Percentiles rank a stretch among this genome's conserved stretches.
Conservation (phyloP, 139 green algal genomes). For the Desmodesmus armatus region DNA sequence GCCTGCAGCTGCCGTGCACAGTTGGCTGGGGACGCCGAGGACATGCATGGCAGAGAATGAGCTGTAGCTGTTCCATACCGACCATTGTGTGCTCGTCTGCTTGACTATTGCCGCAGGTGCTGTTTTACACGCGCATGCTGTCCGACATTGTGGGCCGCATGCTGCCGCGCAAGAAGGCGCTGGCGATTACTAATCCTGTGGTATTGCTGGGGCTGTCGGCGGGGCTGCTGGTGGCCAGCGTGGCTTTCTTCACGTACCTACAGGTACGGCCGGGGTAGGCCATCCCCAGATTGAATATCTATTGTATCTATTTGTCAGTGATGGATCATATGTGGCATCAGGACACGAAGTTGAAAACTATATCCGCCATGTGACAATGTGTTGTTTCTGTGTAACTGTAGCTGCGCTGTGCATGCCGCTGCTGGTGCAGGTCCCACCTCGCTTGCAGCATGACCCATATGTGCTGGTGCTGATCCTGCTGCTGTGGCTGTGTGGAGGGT, state of each 20-base stretch:
- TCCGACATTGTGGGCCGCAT: conserved; percentile 77
- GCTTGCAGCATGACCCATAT: conserved; percentile 62
- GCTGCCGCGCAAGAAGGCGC: conserved; percentile 60
- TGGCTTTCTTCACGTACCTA: conserved; percentile 79
- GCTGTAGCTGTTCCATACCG: too few species aligned
- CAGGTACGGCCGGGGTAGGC: conserved; percentile 42
- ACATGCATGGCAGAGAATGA: conserved; percentile 63
- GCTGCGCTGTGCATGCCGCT: background rate
- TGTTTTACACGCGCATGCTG: conserved; percentile 84
- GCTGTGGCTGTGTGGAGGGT: conserved; percentile 59
- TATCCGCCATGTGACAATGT: background rate
- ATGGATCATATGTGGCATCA: background rate
- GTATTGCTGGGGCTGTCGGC: conserved; percentile 55
- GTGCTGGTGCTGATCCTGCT: conserved; percentile 51
- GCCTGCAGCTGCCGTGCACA: conserved; percentile 51
- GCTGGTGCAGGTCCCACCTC: background rate
- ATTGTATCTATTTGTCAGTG: background rate
- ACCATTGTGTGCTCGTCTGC: too few species aligned
- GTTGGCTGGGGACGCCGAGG: conserved; percentile 86
- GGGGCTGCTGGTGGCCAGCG: conserved; percentile 45
- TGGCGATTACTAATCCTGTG: conserved; percentile 52
- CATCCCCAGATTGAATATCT: background rate
- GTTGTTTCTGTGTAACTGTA: too few species aligned
- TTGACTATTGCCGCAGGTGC: conserved; percentile 51
- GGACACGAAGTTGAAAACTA: too few species aligned